Evolutionary conservation across 176 grass and related monocot species (phyloP), one percentile per base, ranked within the genome.

Genomic region (Cenchrus purpureus): DNA sequence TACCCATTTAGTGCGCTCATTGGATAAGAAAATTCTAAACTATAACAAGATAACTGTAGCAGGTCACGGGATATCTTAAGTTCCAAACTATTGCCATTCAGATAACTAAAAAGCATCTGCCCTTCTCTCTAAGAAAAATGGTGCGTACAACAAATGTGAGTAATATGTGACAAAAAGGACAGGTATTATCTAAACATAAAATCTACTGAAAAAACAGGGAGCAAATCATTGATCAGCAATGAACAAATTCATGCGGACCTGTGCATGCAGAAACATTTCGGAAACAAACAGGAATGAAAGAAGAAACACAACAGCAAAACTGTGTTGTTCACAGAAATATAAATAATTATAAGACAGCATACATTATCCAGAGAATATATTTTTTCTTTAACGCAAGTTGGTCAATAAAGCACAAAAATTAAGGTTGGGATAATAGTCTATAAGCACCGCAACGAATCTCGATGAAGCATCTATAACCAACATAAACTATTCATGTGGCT

Each of bases 1-100:
- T 68, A 73, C 1, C 20, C 28, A 83, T 86, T 56, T 72, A 44
- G 19, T 83, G 28, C 61, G 74, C 79, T 61, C 52, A 74, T 7
- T 60, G 74, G 43, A 87, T 65, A 87, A 28, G 5, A 49, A 82
- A 53, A 77, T 82, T 78, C 51, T 78, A 72, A 65, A 61, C 49
- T 83, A 69, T 76, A 65, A 83, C 3, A 68, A 42, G 57, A 28
- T 22, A 65, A 62, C 11, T 79, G 40, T 78, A 83, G 34, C 37
- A 86, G 73, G 65, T 65, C 19, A 73, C 48, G 59, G 64, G 73
- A 86, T 73, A 82, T 77, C 46, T 66, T 25, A 7, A 71, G 8
- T 50, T 65, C 49, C 45, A 68, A 12, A 73, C 10, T 32, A 65
- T 66, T 66, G 76, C 78, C 73, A 15, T 63, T 54, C 12, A 83